Conservation (phyloP, 1,284 basidiomycete genomes). For the Rhodotorula sp. region DNA sequence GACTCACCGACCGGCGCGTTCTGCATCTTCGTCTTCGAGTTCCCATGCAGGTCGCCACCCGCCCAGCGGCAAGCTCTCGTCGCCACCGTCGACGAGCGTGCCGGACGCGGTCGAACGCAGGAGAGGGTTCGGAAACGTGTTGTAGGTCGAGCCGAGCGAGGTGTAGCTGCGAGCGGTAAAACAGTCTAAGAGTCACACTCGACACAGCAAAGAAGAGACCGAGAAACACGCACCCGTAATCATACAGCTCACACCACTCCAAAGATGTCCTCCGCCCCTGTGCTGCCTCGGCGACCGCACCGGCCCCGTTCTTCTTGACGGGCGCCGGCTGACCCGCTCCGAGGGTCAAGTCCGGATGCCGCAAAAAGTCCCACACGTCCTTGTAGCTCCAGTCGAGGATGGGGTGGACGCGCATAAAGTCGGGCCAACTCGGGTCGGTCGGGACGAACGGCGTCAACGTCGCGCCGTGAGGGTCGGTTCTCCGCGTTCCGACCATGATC, state of each 20-base stretch:
- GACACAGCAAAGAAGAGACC: background rate
- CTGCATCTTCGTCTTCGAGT: slow-evolving; percentile 69
- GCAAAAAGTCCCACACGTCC: slow-evolving; percentile 86
- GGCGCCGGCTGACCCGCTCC: slow-evolving; percentile 12
- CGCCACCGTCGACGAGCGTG: background rate
- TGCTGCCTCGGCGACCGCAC: background rate
- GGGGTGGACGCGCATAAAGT: slow-evolving; percentile 87
- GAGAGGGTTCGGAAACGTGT: slow-evolving; percentile 88
- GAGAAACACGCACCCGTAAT: slow-evolving; percentile 68
- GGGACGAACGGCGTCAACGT: slow-evolving; percentile 68
- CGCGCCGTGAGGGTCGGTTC: slow-evolving; percentile 82
- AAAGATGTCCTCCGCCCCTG: slow-evolving; percentile 31
- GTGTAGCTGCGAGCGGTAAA: slow-evolving; percentile 70
- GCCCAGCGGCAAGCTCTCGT: slow-evolving; percentile 7
- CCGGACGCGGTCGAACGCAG: slow-evolving; percentile 53
- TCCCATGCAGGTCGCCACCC: slow-evolving; percentile 72
- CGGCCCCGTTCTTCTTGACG: background rate
- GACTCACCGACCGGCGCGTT: slow-evolving; percentile 59
- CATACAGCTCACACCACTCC: slow-evolving; percentile 81
- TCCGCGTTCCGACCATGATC: slow-evolving; percentile 83
- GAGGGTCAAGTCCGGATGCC: slow-evolving; percentile 65
- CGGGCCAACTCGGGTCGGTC: slow-evolving; percentile 86
- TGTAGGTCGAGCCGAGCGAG: slow-evolving; percentile 89
- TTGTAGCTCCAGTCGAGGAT: slow-evolving; percentile 92
- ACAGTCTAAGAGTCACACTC: too few relatives aligned